phyloP scores from a whole-genome alignment of 2,329 filamentous ascomycete species.

The Dactylellina sp. region DNA sequence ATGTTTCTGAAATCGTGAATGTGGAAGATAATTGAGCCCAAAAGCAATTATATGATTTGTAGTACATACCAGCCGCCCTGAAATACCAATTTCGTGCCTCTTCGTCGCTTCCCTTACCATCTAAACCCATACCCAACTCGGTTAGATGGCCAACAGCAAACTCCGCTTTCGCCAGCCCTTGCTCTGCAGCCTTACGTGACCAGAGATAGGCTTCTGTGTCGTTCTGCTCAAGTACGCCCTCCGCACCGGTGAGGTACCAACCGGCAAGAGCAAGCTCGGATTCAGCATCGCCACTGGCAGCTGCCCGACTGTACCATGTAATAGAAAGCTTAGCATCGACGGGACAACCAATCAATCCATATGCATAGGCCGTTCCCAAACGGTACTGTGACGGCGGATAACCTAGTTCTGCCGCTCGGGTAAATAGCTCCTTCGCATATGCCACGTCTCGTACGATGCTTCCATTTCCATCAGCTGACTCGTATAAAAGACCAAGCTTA shows the following conservation, averaged over 20 bases:
- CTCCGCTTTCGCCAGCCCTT: slow-evolving; percentile 90
- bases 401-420: slow-evolving; percentile 84
- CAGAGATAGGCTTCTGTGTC: slow-evolving; percentile 97
- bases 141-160: slow-evolving; percentile 99
- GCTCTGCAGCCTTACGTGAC: slow-evolving; percentile 91
- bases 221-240: slow-evolving; percentile 87
- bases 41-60: not conserved
- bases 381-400: slow-evolving; percentile 97
- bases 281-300: slow-evolving; percentile 93
- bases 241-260: slow-evolving; percentile 94
- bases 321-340: slow-evolving; percentile 88
- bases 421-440: slow-evolving; percentile 84
- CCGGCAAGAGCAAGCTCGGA: slow-evolving; percentile 84
- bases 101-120: slow-evolving; percentile 77
- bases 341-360: slow-evolving; percentile 82
- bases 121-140: slow-evolving; percentile 90
- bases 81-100: slow-evolving; percentile 99
- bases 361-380: slow-evolving; percentile 88
- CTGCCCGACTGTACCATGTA: slow-evolving; percentile 91
- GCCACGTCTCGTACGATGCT: slow-evolving; percentile 82
- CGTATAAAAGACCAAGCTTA: slow-evolving; percentile 78
- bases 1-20: slow-evolving; percentile 19
- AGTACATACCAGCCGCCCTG: slow-evolving; percentile 86
- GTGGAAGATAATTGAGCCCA: not conserved
- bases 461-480: slow-evolving; percentile 68